phyloP scores from a whole-genome alignment of 345 rosid species.

The Salix dunnii region DNA sequence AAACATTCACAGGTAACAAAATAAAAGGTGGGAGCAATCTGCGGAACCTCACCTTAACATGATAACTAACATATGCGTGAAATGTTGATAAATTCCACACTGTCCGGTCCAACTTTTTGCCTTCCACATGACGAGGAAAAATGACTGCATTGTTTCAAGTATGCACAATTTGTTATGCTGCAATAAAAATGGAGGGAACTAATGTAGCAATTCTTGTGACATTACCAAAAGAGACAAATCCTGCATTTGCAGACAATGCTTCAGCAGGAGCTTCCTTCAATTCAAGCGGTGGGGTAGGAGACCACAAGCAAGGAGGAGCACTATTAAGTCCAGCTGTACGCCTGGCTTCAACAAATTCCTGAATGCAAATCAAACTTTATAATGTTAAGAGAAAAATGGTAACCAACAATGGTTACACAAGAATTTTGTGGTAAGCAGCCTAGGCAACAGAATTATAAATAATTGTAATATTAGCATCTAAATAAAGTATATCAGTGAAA shows the following conservation, averaged over 20 bases:
- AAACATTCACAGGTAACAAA: background rate
- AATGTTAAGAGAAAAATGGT: conserved; percentile 13
- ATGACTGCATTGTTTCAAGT: conserved; percentile 49
- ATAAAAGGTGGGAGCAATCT: background rate
- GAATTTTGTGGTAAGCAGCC: background rate
- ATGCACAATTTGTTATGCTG: conserved; percentile 14
- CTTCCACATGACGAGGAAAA: conserved; percentile 84
- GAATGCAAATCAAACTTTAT: conserved; percentile 12
- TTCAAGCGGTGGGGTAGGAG: conserved; percentile 67
- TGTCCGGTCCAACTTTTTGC: conserved; percentile 75
- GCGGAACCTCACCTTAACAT: conserved; percentile 64
- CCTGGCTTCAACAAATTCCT: conserved; percentile 96
- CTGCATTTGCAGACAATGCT: conserved; percentile 80
- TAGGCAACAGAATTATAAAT: background rate
- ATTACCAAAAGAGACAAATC: conserved; percentile 95
- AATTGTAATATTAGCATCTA: background rate
- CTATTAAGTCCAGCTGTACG: conserved; percentile 68
- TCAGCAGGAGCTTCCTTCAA: conserved; percentile 68
- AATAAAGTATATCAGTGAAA: background rate
- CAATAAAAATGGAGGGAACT: conserved; percentile 6
- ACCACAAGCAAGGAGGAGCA: conserved; percentile 89
- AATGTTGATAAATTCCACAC: conserved; percentile 90
- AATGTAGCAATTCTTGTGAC: background rate
- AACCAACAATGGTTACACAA: conserved; percentile 4
- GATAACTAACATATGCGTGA: conserved; percentile 95